Conservation (phyloP, 23 red algal species). For the Chondrus crispus region DNA sequence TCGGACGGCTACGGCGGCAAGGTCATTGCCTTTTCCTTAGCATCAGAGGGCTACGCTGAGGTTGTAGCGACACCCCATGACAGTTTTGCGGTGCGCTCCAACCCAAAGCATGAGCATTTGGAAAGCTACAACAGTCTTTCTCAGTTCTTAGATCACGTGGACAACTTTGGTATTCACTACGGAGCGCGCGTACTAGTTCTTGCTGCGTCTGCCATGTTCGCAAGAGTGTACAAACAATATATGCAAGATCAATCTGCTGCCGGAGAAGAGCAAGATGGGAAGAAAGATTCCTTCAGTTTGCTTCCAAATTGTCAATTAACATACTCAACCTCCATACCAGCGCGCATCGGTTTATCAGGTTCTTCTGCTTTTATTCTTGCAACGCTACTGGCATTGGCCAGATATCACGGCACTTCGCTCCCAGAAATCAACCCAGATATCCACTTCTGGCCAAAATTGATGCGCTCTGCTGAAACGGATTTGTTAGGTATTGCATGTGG, state of each 20-base stretch:
- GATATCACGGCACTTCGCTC: conserved; percentile 54
- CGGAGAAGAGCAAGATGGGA: neutral
- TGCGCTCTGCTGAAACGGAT: conserved; percentile 50
- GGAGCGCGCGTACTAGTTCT: conserved; percentile 27
- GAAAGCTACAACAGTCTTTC: conserved; percentile 17
- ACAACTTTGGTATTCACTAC: conserved; percentile 21
- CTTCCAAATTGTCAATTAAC: conserved; percentile 44
- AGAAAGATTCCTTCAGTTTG: no score
- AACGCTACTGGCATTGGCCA: conserved; percentile 49
- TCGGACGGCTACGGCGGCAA: conserved; percentile 74
- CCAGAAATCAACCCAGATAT: conserved; percentile 40
- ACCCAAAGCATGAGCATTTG: conserved; percentile 24
- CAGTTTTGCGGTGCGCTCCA: conserved; percentile 41
- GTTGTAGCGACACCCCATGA: conserved; percentile 52
- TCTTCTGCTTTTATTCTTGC: conserved; percentile 66
- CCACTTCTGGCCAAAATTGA: conserved; percentile 33
- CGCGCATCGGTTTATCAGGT: conserved; percentile 50
- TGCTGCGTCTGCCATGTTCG: conserved; percentile 43
- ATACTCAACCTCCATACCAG: conserved; percentile 60
- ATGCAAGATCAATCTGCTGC: neutral
- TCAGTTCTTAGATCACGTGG: neutral
- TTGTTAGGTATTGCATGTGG: conserved; percentile 60
- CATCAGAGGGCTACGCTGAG: conserved; percentile 62
- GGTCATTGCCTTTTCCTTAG: conserved; percentile 47
- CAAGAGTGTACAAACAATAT: neutral